Evolutionary conservation across 805 yeast genomes (phyloP).

Genomic region (Myxozyma sirexii): DNA sequence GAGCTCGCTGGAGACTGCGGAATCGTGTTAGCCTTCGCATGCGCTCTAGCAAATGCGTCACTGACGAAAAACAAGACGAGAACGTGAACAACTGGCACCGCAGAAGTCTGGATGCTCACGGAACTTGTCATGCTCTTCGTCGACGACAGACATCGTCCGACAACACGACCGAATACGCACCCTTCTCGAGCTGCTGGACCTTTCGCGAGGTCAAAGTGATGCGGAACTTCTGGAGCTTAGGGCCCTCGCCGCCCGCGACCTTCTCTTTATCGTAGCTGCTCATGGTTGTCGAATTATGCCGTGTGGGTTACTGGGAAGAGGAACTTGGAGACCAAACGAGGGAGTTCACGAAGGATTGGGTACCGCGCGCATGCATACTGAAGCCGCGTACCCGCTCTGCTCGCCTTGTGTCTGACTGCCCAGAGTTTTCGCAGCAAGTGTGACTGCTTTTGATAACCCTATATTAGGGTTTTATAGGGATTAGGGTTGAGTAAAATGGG

Average conservation of each 20-base stretch:
- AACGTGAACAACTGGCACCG: too few species aligned
- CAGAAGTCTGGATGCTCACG: neutral
- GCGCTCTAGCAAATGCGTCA: neutral
- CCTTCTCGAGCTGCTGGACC: slow-evolving; percentile 94
- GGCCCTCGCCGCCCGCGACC: slow-evolving; percentile 33
- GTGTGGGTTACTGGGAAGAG: neutral
- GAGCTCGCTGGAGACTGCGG: slow-evolving; percentile 79
- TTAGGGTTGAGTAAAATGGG: neutral
- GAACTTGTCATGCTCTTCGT: neutral
- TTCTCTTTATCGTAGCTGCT: slow-evolving; percentile 49
- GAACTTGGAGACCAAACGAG: neutral
- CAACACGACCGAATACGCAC: slow-evolving; percentile 32
- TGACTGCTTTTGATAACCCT: slow-evolving; percentile 10
- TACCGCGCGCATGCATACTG: neutral
- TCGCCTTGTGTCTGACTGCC: neutral
- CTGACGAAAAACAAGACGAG: too few species aligned
- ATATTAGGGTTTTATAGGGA: neutral
- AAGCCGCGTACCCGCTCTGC: neutral
- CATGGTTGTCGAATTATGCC: slow-evolving; percentile 9
- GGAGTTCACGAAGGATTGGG: neutral
- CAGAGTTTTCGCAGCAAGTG: neutral
- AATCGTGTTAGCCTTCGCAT: neutral
- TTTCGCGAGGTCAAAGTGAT: slow-evolving; percentile 98
- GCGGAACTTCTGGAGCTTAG: slow-evolving; percentile 85
- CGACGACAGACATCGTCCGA: neutral